phyloP scores from a whole-genome alignment of 1,284 basidiomycete species.

The Ganoderma lucidum region DNA sequence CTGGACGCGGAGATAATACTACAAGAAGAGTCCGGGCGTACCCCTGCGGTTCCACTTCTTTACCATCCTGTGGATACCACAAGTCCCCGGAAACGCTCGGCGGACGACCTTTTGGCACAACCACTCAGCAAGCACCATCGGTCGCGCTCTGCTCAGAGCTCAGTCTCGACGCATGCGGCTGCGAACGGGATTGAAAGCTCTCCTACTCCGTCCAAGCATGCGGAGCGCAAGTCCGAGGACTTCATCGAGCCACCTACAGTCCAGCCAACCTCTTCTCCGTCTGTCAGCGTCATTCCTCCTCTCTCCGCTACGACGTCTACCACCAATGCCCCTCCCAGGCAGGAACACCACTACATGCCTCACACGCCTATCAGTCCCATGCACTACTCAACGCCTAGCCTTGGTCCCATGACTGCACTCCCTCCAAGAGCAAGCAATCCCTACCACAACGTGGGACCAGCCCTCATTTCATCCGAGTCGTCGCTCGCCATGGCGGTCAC shows the following conservation, averaged over 20 bases:
- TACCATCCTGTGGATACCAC: neutral
- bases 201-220: neutral
- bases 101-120: constrained; percentile 13
- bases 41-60: neutral
- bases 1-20: constrained; percentile 60
- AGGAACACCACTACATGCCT: constrained; percentile 2
- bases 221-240: neutral
- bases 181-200: neutral
- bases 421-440: neutral
- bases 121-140: constrained; percentile 19
- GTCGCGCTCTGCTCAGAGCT: constrained; percentile 15
- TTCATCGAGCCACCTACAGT: neutral
- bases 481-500: constrained; percentile 19
- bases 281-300: neutral
- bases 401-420: neutral
- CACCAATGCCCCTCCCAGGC: neutral
- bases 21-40: constrained; percentile 40
- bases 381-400: neutral
- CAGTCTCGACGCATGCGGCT: neutral
- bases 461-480: constrained; percentile 16
- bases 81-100: constrained; percentile 17
- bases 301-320: neutral
- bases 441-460: neutral
- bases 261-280: neutral
- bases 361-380: constrained; percentile 15